A percentile compares a stretch with the other conserved stretches of the same genome.
These are phyloP conservation scores for Cordyceps fumosorosea DNA, from an alignment of 2,329 filamentous ascomycete genomes.

Conservation along the genomic window DNA sequence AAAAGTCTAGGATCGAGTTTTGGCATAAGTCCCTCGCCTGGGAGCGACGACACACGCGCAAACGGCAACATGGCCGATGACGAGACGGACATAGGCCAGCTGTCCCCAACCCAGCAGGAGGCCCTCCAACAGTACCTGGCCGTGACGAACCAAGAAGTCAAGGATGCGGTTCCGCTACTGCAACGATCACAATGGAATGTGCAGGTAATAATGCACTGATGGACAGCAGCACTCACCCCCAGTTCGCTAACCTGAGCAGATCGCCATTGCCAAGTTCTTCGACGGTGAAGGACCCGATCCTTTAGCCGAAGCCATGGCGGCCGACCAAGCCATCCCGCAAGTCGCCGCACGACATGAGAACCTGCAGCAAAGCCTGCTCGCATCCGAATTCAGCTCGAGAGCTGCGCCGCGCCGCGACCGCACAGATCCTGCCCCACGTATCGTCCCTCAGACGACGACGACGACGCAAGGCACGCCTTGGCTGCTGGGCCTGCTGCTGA, in stretches of 20 bases:
- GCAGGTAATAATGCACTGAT: slow-evolving; percentile 46
- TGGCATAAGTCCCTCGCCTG: not conserved
- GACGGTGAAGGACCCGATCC: slow-evolving; percentile 86
- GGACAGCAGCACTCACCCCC: too few relatives aligned
- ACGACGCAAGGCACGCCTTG: slow-evolving; percentile 65
- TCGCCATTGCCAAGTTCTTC: slow-evolving; percentile 95
- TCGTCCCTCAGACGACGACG: slow-evolving; percentile 72
- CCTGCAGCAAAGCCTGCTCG: slow-evolving; percentile 54
- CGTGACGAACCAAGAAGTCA: slow-evolving; percentile 76
- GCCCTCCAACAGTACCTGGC: slow-evolving; percentile 82
- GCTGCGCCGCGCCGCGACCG: slow-evolving; percentile 23
- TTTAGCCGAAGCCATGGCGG: slow-evolving; percentile 66
- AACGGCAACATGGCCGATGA: slow-evolving; percentile 27
- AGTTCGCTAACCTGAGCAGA: slow-evolving; percentile 42
- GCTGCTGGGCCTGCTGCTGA: slow-evolving; percentile 69
- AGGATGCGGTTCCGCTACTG: slow-evolving; percentile 71
- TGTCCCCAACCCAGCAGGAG: slow-evolving; percentile 72
- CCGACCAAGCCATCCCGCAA: slow-evolving; percentile 52
- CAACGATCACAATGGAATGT: slow-evolving; percentile 94
- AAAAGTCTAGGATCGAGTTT: not conserved
- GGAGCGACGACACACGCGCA: not conserved
- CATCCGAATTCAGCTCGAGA: slow-evolving; percentile 19
- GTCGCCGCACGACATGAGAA: slow-evolving; percentile 65
- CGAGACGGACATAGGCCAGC: slow-evolving; percentile 53
- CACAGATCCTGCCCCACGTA: slow-evolving; percentile 68